phyloP scores from a whole-genome alignment of 306 rosid species.

The Benincasa hispida region DNA sequence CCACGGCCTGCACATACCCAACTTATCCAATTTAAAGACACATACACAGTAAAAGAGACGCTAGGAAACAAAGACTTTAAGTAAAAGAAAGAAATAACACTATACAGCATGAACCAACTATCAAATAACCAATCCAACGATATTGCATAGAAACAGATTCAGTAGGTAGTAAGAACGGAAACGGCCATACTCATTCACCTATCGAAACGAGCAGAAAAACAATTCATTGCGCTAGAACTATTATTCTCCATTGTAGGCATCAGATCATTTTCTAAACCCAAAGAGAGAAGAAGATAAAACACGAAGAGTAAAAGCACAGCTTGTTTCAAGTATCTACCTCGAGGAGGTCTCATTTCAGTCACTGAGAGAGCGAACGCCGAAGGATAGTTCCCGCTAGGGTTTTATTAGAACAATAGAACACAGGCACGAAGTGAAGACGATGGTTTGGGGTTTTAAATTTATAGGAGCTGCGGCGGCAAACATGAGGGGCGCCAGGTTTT shows the following conservation, averaged over 20 bases:
- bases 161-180: background rate
- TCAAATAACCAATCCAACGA: background rate
- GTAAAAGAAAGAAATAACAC: background rate
- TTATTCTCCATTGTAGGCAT: background rate
- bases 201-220: background rate
- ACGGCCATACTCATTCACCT: background rate
- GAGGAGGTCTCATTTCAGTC: conserved; percentile 3
- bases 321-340: background rate
- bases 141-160: background rate
- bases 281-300: background rate
- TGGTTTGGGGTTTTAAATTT: background rate
- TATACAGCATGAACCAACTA: background rate
- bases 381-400: background rate
- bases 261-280: background rate
- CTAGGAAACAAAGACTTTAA: background rate
- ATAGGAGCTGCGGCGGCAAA: background rate
- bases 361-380: background rate
- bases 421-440: background rate
- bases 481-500: background rate
- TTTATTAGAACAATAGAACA: background rate
- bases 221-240: background rate
- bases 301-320: background rate
- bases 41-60: no score
- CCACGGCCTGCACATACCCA: conserved; percentile 23
- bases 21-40: background rate